Evolutionary conservation across 2,329 filamentous ascomycete species (phyloP).

Genomic region (Claviceps arundinis): DNA sequence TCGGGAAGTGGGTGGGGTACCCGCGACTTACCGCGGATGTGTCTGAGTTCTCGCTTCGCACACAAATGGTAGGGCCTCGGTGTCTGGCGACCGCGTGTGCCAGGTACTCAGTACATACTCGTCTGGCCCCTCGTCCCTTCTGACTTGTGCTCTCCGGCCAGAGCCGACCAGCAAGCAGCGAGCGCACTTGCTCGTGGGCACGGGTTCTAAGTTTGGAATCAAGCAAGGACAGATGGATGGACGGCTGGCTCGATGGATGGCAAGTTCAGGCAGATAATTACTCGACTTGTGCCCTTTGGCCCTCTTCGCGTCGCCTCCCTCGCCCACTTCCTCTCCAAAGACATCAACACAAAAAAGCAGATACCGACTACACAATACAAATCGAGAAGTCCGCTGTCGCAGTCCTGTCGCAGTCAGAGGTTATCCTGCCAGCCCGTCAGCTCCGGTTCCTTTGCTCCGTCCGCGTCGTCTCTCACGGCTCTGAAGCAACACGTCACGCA

Average conservation of each 20-base stretch:
- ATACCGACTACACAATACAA: constrained; percentile 36
- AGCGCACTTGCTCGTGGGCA: no score
- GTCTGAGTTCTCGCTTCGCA: not conserved
- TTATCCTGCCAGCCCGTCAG: constrained; percentile 39
- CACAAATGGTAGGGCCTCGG: no score
- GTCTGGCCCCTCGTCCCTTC: not conserved
- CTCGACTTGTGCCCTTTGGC: constrained; percentile 14
- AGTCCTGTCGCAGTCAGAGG: constrained; percentile 48
- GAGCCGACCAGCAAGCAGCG: not conserved
- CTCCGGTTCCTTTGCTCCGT: constrained; percentile 16
- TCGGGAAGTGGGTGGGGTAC: not conserved
- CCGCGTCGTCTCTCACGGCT: constrained; percentile 12
- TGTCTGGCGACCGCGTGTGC: not conserved
- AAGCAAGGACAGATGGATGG: not conserved
- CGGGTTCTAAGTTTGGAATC: no score
- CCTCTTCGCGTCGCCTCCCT: constrained; percentile 20
- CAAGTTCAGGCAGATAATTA: constrained; percentile 10
- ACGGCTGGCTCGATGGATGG: not conserved
- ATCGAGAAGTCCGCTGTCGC: constrained; percentile 46
- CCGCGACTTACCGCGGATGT: not conserved
- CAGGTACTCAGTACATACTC: constrained; percentile 1
- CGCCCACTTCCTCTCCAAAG: constrained; percentile 27
- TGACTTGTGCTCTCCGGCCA: not conserved
- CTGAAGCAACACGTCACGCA: constrained; percentile 11
- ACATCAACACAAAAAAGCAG: constrained; percentile 36